Evolutionary conservation across 495 filamentous ascomycete species (phyloP), one percentile per base, ranked within the genome.

Genomic region (Penicillium steckii): DNA sequence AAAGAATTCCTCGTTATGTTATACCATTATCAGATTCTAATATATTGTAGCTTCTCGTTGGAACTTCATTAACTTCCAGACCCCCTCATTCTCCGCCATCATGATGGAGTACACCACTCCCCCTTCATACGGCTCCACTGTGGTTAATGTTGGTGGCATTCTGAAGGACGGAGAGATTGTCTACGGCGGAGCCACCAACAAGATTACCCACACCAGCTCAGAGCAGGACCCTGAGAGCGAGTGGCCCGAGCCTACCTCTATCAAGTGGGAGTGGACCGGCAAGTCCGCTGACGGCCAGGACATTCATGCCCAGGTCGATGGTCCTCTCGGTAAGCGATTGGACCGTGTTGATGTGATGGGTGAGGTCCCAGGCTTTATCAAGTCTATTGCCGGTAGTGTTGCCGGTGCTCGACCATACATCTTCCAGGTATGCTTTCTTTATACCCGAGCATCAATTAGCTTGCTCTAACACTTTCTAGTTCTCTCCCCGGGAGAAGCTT

Each of bases 101-200:
- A 80, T 97, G 81, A 98, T 98, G 94, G 88, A 97, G 69, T 98
- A 80, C 70, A 95, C 85, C 19, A 98, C 94, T 1, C 94, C 94
- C n/a, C 84, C 88, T 7, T 96, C 92, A 4, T 98, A 98, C 59
- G 94, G 91, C 25, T 85, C 85, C 23, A 95, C 91, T n/a, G 75
- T 78, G 21, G 92, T 98, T 41, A 90, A 81, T 52, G 89, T 97
- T 22, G 87, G 90, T 44, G 89, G 85, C 46, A 80, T 98, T 42
- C 81, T 82, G 43, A 91, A 85, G 56, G 89, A 96, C 47, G 88
- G 80, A 8, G 83, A 90, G 67, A 83, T 97, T 40, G 67, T 98
- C 45, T 82, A 78, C 26, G 93, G 86, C 22, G 88, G 89, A 17
- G 69, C 78, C 22, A 73, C 60, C 26, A 85, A 84, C 66, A 67